Evolutionary conservation across 2,329 filamentous ascomycete genomes (phyloP).

Genomic region (Fusarium sp.): DNA sequence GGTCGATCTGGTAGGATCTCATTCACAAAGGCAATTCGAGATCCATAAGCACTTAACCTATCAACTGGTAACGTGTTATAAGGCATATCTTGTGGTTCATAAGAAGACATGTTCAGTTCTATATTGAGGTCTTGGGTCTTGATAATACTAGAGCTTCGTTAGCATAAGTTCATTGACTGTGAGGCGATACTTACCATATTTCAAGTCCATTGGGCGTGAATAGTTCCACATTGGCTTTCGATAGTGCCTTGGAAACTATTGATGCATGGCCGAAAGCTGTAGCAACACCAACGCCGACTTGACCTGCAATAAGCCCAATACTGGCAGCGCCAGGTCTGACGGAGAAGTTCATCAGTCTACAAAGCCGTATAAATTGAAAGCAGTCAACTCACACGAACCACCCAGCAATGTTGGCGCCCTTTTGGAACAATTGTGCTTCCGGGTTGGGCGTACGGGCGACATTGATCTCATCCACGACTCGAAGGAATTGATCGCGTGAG

Average conservation of each 20-base stretch:
- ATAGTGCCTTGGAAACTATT: not conserved
- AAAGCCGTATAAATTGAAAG: accelerated
- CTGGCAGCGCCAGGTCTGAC: not conserved
- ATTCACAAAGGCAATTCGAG: not conserved
- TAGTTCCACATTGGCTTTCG: not conserved
- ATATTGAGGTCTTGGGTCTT: not conserved
- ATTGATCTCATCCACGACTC: not conserved
- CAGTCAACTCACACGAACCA: not conserved
- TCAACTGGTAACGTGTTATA: not conserved
- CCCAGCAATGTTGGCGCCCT: not conserved
- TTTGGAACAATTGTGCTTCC: not conserved
- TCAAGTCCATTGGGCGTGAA: not conserved
- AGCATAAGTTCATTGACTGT: accelerated
- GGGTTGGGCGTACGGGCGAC: not conserved
- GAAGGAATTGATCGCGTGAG: not conserved
- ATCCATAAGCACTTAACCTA: not conserved
- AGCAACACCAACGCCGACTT: not conserved
- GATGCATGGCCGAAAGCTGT: not conserved
- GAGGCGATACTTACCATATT: not conserved
- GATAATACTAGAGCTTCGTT: not conserved
- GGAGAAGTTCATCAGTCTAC: accelerated
- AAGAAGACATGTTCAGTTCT: not conserved
- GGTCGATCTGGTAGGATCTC: not conserved
- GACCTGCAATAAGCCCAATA: not conserved
- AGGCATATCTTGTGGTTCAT: not conserved